Conservation (phyloP, 805 yeast species). For the Maudiozyma pseudohumilis region DNA sequence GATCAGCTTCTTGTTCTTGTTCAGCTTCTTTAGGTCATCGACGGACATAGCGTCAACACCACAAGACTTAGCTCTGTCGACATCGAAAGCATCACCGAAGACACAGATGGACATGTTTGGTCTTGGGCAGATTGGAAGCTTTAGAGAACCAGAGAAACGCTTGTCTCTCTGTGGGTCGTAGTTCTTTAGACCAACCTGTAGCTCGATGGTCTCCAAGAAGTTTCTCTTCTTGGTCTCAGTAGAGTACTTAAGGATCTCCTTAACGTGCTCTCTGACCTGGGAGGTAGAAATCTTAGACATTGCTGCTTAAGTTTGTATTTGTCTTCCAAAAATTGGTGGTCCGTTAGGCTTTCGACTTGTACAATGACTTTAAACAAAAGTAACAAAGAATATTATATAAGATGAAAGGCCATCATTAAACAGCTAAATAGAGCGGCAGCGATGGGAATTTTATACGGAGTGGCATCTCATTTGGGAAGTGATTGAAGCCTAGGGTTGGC, state of each 20-base stretch:
- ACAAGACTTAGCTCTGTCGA: constrained; percentile 98
- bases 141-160: constrained; percentile 99
- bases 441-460: too few species aligned
- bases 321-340: constrained; percentile 73
- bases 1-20: constrained; percentile 99
- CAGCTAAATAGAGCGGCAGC: too few species aligned
- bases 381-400: not conserved
- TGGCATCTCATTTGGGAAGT: too few species aligned
- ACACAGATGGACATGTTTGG: constrained; percentile 99
- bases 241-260: constrained; percentile 82
- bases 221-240: constrained; percentile 98
- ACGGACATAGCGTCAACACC: constrained; percentile 99
- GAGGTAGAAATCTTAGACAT: constrained; percentile 87
- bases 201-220: constrained; percentile 99
- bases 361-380: constrained; percentile 4
- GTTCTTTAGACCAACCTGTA: constrained; percentile 99
- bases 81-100: constrained; percentile 99
- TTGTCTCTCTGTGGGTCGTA: constrained; percentile 99
- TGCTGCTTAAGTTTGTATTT: constrained; percentile 17
- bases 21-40: constrained; percentile 98
- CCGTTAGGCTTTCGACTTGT: constrained; percentile 42
- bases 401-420: too few species aligned
- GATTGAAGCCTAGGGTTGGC: too few species aligned
- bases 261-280: constrained; percentile 95
- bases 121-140: constrained; percentile 98